These are phyloP conservation scores for Pinus albicaulis DNA, from an alignment of 75 land plant species.

Conservation along the genomic window DNA sequence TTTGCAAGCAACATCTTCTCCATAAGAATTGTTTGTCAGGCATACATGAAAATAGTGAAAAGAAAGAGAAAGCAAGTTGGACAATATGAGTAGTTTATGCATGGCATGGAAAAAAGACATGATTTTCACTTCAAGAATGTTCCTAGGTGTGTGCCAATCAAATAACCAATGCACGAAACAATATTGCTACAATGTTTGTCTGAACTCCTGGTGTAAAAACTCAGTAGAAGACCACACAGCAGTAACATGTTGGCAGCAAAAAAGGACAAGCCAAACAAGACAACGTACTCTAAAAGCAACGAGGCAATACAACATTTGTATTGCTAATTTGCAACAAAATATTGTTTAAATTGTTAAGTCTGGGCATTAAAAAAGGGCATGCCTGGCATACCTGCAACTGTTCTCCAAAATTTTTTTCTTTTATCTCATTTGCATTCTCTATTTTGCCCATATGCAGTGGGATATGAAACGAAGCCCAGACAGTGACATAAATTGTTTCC, in stretches of 20 bases:
- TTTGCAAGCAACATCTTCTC: background rate
- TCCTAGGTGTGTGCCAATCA: too few species aligned
- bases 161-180: too few species aligned
- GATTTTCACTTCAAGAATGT: too few species aligned
- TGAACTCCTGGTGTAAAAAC: too few species aligned
- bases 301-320: too few species aligned
- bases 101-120: too few species aligned
- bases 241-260: background rate
- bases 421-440: conserved; percentile 74
- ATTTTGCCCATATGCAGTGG: conserved; percentile 86
- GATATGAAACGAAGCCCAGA: conserved; percentile 84
- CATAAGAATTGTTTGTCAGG: background rate
- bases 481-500: conserved; percentile 81
- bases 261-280: background rate
- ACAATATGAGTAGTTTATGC: too few species aligned
- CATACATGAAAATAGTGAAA: background rate
- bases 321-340: too few species aligned
- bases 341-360: too few species aligned
- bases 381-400: conserved; percentile 66
- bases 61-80: background rate
- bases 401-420: conserved; percentile 71
- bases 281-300: background rate
- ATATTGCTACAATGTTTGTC: too few species aligned
- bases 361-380: background rate
- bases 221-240: too few species aligned